Conservation (phyloP, 257 asterid genomes). For the Handroanthus guayacan region DNA sequence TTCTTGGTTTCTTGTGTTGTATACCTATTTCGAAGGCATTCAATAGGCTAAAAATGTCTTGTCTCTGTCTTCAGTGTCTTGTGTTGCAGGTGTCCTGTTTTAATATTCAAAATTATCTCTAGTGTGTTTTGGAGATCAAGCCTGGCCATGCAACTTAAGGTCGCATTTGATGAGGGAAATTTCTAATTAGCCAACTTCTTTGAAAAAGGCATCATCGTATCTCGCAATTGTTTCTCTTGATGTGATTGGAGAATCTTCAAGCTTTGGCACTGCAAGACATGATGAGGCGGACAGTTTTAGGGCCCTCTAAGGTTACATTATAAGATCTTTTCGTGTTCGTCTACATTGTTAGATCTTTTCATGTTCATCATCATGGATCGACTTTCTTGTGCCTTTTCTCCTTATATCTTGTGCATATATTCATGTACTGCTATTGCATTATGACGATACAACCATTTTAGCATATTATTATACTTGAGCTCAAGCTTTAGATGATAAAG, state of each 20-base stretch:
- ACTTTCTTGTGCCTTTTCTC: constrained; percentile 1
- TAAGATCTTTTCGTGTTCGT: background rate
- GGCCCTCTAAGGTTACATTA: constrained; percentile 40
- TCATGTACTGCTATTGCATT: constrained; percentile 1
- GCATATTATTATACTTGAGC: constrained; percentile 16
- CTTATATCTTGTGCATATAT: constrained; percentile 20
- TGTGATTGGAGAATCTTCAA: constrained; percentile 78
- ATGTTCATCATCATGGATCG: background rate
- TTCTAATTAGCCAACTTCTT: constrained; percentile 75
- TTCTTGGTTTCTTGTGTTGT: no score
- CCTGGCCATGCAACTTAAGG: constrained; percentile 91
- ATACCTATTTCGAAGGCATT: no score
- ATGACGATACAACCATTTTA: background rate
- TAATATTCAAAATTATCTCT: constrained; percentile 84
- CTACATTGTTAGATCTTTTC: background rate
- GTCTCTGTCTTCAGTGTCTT: no score
- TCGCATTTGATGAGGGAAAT: constrained; percentile 96
- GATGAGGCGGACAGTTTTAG: constrained; percentile 69
- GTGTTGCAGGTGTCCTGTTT: constrained; percentile 86
- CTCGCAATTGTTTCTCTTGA: constrained; percentile 60
- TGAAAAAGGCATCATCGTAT: constrained; percentile 63
- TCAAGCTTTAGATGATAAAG: background rate
- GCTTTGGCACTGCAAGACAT: constrained; percentile 77
- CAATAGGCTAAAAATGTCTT: no score
- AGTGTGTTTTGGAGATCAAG: constrained; percentile 85